Evolutionary conservation across 768 basidiomycete genomes (phyloP), one percentile per base, ranked within the genome.

Genomic region (Holtermanniella nyarrowii): DNA sequence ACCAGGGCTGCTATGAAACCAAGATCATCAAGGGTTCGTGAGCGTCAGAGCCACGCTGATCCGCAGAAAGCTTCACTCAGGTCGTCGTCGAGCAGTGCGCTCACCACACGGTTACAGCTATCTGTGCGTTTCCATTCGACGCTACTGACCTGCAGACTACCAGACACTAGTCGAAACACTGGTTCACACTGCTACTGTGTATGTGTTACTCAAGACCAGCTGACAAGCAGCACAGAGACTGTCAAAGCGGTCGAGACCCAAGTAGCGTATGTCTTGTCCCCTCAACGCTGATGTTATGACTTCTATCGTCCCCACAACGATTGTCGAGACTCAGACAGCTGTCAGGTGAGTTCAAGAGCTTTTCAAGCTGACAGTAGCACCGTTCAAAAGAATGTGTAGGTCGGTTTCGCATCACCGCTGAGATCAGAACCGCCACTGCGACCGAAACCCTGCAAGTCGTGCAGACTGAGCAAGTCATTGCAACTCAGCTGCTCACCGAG

Each of bases 1-100:
- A 56, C 7, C 27, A 51, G 40, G 58, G 61, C 12, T 62, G 61
- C 42, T 62, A 52, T 37, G 61, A 62, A 53, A 62, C 56, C 3
- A 62, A 55, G n/a, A 62, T 62, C 52, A 56, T 62, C 24, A 44
- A 56, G 46, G 42, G 55, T 58, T n/a, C 12, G 54, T 60, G 41
- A 20, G 10, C 22, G 20, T 22, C 14, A 42, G 5, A 3, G 26
- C 37, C 7, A 5, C 4, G 16, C 24, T 48, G 37, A 48, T 48
- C 26, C 37, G 46, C 51, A 59, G 58, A 59, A 39, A 18, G 21
- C n/a, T 16, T 48, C 20, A 59, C 58, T 16, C 50, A 51, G 2
- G 45, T 45, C 21, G 41, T 54, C n/a, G 39, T 58, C 20, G 42
- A 54, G 27, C n/a, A 31, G n/a, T 58, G 53, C 39, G 46, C 54